These are phyloP conservation scores for Tuber indicum DNA, from an alignment of 495 filamentous ascomycete genomes.

Conservation along the genomic window DNA sequence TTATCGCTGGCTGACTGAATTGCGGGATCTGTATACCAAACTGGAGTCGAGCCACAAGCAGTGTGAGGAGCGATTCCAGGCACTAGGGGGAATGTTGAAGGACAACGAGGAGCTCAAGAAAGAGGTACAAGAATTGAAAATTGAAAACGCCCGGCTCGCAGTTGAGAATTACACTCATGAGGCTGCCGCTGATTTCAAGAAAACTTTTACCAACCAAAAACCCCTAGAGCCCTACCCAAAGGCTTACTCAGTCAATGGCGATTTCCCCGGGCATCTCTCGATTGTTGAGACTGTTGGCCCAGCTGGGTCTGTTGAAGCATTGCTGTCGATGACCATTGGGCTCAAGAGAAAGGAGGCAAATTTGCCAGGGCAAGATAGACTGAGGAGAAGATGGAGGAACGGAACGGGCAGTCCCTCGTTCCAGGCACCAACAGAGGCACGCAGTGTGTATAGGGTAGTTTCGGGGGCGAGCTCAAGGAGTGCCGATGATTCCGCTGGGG, in stretches of 20 bases:
- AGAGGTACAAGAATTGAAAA: neutral
- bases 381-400: neutral
- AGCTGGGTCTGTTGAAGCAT: neutral
- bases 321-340: neutral
- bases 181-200: neutral
- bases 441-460: neutral
- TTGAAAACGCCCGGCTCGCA: neutral
- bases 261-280: neutral
- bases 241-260: neutral
- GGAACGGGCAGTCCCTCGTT: neutral
- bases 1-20: conserved; percentile 3
- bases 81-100: neutral
- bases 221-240: neutral
- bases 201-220: neutral
- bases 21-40: neutral
- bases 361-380: neutral
- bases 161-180: neutral
- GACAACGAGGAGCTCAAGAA: neutral
- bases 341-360: neutral
- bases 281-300: neutral
- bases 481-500: neutral
- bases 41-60: neutral
- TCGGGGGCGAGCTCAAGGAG: neutral
- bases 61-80: neutral
- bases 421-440: neutral